A percentile compares a stretch with the other conserved stretches of the same genome.
These are phyloP conservation scores for Phellopilus nigrolimitatus DNA, from an alignment of 1,284 basidiomycete genomes.

Conservation along the genomic window DNA sequence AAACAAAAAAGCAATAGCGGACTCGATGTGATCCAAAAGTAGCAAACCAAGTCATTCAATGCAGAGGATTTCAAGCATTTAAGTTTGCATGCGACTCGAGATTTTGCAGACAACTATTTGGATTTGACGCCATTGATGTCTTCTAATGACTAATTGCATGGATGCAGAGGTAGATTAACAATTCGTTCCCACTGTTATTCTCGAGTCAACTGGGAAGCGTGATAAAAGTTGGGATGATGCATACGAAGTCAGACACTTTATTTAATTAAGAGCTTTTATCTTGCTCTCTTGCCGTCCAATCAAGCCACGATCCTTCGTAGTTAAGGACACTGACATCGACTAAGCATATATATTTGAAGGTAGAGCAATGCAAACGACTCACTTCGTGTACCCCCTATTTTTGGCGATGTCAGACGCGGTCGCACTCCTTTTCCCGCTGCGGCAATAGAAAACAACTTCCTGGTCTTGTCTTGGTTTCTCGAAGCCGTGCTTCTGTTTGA, in stretches of 20 bases:
- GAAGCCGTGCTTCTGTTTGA: slow-evolving; percentile 76
- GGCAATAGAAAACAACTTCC: slow-evolving; percentile 91
- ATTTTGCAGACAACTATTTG: too few relatives aligned
- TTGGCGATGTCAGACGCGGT: slow-evolving; percentile 83
- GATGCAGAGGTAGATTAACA: too few relatives aligned
- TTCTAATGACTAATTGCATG: too few relatives aligned
- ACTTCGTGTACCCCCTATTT: slow-evolving; percentile 84
- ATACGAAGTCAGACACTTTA: background rate
- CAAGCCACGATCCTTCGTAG: slow-evolving; percentile 90
- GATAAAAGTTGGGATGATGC: background rate
- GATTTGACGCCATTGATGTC: too few relatives aligned
- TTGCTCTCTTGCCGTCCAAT: slow-evolving; percentile 75
- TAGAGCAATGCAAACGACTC: slow-evolving; percentile 27
- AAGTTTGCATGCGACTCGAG: too few relatives aligned
- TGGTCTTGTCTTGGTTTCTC: slow-evolving; percentile 74
- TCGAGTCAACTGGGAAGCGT: too few relatives aligned
- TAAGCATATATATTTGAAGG: slow-evolving; percentile 2
- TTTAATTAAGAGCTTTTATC: slow-evolving; percentile 18
- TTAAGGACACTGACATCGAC: slow-evolving; percentile 63
- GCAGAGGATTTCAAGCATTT: too few relatives aligned
- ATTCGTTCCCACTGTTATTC: too few relatives aligned
- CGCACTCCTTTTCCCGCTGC: slow-evolving; percentile 83
- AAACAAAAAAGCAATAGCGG: too few relatives aligned
- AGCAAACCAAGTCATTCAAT: too few relatives aligned
- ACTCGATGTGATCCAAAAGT: too few relatives aligned